These are phyloP conservation scores for Hemerocallis citrina DNA, from an alignment of 106 monocot species.

Conservation along the genomic window DNA sequence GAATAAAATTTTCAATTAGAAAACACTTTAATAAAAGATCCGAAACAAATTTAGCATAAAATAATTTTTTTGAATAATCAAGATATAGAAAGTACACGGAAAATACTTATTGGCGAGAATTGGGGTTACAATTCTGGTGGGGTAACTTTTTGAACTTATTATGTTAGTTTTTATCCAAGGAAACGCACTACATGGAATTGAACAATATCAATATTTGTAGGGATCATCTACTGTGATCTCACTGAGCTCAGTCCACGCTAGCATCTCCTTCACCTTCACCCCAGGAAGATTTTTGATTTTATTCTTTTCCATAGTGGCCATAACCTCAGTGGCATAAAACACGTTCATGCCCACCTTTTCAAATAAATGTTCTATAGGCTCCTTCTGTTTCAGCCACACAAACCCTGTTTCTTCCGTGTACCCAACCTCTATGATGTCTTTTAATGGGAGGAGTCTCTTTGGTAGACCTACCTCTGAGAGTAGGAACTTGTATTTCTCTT, in stretches of 20 bases:
- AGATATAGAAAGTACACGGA: too few species aligned
- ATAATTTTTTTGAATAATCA: too few species aligned
- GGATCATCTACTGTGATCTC: slow-evolving; percentile 33
- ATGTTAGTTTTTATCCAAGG: too few species aligned
- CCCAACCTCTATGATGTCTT: slow-evolving; percentile 40
- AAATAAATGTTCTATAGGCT: slow-evolving; percentile 33
- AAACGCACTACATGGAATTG: too few species aligned
- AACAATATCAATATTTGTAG: too few species aligned
- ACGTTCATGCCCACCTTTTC: slow-evolving; percentile 28
- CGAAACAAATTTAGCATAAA: too few species aligned
- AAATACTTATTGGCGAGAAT: too few species aligned
- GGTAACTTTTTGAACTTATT: too few species aligned
- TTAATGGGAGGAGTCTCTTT: slow-evolving; percentile 40
- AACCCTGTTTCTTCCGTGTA: slow-evolving; percentile 33
- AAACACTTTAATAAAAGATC: too few species aligned
- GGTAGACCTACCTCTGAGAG: slow-evolving; percentile 34
- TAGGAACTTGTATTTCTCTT: slow-evolving; percentile 30
- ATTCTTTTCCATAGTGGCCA: slow-evolving; percentile 37
- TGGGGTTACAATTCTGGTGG: too few species aligned
- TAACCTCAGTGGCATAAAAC: slow-evolving; percentile 33
- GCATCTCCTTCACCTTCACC: slow-evolving; percentile 38
- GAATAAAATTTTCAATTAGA: too few species aligned
- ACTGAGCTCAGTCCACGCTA: slow-evolving; percentile 28
- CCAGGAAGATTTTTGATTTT: slow-evolving; percentile 41
- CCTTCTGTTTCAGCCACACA: slow-evolving; percentile 44